These are phyloP conservation scores for Pezicula radicicola DNA, from an alignment of 2,329 filamentous ascomycete genomes.

Conservation along the genomic window DNA sequence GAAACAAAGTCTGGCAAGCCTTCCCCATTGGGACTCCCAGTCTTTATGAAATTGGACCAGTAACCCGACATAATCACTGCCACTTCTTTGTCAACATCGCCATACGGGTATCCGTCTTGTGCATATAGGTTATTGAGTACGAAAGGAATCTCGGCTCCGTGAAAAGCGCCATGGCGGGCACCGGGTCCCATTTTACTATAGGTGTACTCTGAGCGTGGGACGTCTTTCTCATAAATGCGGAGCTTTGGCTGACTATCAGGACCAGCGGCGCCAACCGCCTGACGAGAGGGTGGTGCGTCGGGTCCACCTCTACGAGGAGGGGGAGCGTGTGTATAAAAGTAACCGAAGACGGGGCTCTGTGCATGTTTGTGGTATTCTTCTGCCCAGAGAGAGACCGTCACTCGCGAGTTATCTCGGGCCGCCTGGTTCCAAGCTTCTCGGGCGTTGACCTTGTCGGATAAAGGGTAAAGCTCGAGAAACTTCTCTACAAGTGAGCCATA, in stretches of 20 bases:
- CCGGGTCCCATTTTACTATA: slow-evolving; percentile 8
- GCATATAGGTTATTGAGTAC: slow-evolving; percentile 27
- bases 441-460: slow-evolving; percentile 15
- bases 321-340: slow-evolving; percentile 12
- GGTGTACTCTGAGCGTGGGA: neutral
- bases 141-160: slow-evolving; percentile 28
- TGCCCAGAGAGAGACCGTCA: neutral
- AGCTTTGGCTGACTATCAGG: neutral
- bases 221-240: neutral
- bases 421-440: slow-evolving; percentile 20
- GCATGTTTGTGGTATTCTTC: neutral
- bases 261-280: neutral
- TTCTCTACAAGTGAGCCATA: slow-evolving; percentile 10
- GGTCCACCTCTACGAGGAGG: slow-evolving; percentile 4
- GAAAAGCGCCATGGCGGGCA: slow-evolving; percentile 19
- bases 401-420: slow-evolving; percentile 17
- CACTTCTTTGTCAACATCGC: slow-evolving; percentile 20
- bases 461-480: slow-evolving; percentile 19
- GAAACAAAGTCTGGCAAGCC: neutral
- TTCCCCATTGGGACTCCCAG: slow-evolving; percentile 12
- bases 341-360: neutral
- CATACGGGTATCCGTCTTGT: slow-evolving; percentile 16
- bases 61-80: slow-evolving; percentile 12
- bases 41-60: slow-evolving; percentile 20
- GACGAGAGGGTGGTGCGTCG: neutral